Percentiles rank a stretch among this genome's conserved stretches.
Conservation (phyloP, 1,139 yeast genomes). For the Meyerozyma smithsonii region DNA sequence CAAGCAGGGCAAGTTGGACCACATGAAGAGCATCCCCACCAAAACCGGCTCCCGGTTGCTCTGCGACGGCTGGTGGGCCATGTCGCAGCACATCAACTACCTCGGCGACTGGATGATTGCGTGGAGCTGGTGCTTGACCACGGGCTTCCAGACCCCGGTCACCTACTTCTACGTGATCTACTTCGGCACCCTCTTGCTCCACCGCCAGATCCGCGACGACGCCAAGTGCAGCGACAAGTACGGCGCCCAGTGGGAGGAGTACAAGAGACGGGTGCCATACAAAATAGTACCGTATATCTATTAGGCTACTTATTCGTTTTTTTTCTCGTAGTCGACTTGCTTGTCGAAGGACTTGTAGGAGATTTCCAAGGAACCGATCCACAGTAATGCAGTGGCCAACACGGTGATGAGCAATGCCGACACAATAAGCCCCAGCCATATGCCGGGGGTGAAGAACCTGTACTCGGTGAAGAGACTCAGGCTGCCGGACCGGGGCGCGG, state of each 20-base stretch:
- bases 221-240: conserved; percentile 84
- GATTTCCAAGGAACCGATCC: conserved; percentile 61
- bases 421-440: conserved; percentile 64
- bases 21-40: conserved; percentile 65
- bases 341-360: conserved; percentile 71
- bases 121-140: conserved; percentile 87
- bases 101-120: conserved; percentile 95
- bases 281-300: conserved; percentile 87
- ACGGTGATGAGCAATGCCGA: conserved; percentile 48
- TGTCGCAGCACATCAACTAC: conserved; percentile 89
- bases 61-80: conserved; percentile 95
- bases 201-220: conserved; percentile 89
- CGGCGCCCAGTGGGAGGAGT: conserved; percentile 80
- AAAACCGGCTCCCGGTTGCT: conserved; percentile 75
- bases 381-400: conserved; percentile 50
- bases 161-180: conserved; percentile 85
- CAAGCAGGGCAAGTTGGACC: conserved; percentile 68
- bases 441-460: conserved; percentile 49
- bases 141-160: conserved; percentile 76
- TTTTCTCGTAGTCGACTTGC: conserved; percentile 59
- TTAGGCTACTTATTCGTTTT: conserved; percentile 49
- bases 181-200: conserved; percentile 76
- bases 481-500: conserved; percentile 5
- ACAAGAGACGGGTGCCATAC: conserved; percentile 76
- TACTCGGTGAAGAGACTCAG: conserved; percentile 33